Evolutionary conservation across 2,329 filamentous ascomycete genomes (phyloP), one percentile per base, ranked within the genome.

Genomic region (Microsporum audouinii): DNA sequence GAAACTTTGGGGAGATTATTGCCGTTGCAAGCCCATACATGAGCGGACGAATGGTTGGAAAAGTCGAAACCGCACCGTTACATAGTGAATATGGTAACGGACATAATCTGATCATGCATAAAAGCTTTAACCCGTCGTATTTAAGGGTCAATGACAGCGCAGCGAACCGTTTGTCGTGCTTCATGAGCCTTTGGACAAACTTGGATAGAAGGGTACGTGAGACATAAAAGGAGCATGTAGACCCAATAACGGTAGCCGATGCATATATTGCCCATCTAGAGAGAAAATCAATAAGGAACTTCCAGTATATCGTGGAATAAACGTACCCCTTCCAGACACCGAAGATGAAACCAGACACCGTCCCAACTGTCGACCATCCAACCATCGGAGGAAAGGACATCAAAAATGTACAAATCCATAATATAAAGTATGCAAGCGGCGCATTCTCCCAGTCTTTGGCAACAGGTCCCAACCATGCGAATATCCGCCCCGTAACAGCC

Each of bases 1-100:
- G 79, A 17, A 99, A 79, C 70, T 97, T 99, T 5, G 94, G 94
- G 12, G 82, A 84, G 8, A 91, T 86, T 14, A 92, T 77, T 2
- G 89, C 86, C 0, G 92, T 97, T 4, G 94, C 92, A 53, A 91
- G 72, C 36, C 86, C 86, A 76, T 95, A 97, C 55, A 83, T 83
- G 63, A 81, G 72, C 45, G 88, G 88, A 29, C 86, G 82, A 38
- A 99, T 89, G 36, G 88, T 95, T 2, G 91, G 91, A 64, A 99
- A 91, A 0, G 94, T 97, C 34, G 90, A 90, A 60, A 99, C 84
- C 63, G 95, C 95, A 58, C 91, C 94, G 71, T 99, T 99, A 71
- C 88, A 91, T 66, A 97, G 78, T 59, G 88, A 94, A 73, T 95
- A 99, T 12, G 94, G 94, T 63, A 99, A 73, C 1, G 94, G 94